A percentile compares a stretch with the other conserved stretches of the same genome.
phyloP scores from a whole-genome alignment of 1,284 basidiomycete genomes.

The Phaffia rhodozyma region DNA sequence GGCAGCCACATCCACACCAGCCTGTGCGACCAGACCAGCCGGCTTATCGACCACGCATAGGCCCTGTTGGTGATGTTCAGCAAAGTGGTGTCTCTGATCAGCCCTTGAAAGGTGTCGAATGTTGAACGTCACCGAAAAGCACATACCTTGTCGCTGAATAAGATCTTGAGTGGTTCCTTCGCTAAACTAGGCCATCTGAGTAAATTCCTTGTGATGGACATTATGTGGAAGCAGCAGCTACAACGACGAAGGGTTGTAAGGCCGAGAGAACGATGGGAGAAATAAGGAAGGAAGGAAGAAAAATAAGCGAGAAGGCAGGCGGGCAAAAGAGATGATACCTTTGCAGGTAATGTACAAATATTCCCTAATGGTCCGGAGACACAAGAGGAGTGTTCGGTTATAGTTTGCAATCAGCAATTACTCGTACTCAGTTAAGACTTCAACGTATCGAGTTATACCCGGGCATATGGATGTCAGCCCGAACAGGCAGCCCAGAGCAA shows the following conservation, averaged over 20 bases:
- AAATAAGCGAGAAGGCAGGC: background rate
- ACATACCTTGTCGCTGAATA: constrained; percentile 8
- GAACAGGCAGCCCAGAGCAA: no score
- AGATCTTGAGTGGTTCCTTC: background rate
- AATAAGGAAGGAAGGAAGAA: background rate
- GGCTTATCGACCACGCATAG: constrained; percentile 13
- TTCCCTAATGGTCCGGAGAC: no score
- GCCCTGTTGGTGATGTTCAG: background rate
- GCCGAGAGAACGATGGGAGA: background rate
- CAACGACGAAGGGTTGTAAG: background rate
- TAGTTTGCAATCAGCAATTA: no score
- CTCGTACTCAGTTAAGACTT: no score
- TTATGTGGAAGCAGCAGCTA: no score
- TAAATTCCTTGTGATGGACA: background rate
- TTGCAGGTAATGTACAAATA: no score
- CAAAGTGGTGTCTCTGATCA: background rate
- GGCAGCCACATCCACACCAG: background rate
- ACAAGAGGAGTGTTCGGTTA: no score
- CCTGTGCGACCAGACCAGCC: constrained; percentile 4
- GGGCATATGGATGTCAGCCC: no score
- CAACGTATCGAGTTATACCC: no score
- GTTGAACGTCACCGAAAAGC: background rate
- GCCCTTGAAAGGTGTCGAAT: background rate
- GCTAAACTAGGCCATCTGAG: background rate
- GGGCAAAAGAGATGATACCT: background rate